Evolutionary conservation across 495 filamentous ascomycete species (phyloP), one percentile per base, ranked within the genome.

Genomic region (Massariosphaeria phaeospora): DNA sequence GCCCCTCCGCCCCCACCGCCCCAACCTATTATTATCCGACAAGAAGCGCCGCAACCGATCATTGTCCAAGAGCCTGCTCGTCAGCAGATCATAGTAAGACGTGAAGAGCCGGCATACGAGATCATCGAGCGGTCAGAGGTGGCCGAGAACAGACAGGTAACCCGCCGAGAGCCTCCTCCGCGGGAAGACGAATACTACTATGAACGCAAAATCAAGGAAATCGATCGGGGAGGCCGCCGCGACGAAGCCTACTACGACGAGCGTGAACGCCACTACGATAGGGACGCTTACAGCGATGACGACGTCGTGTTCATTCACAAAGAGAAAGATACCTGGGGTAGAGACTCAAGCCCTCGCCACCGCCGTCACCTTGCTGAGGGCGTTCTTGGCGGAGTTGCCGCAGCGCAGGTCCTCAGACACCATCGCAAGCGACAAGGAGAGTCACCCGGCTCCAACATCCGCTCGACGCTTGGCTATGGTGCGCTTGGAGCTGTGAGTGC

Each of bases 361-460:
- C 79, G 80, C 62, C 85, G 85, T 27, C 88, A 94, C 67, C 67
- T 95, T n/a, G 88, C 86, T 21, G 89, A 91, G 72, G 90, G 90
- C 30, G 88, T 88, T 21, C 70, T 91, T 29, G 85, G 87, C 40
- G 90, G 88, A 12, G 78, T 85, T 31, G 90, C 85, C 51, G 78
- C 84, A 7, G 84, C 85, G 3, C 88, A 88, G 36, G 65, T 96
- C 2, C 61, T 94, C 1, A 79, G 84, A 26, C 82, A 84, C 50
- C 88, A 84, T 56, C 79, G 82, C 57, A 79, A 76, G 63, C 75
- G 72, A 26, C 68, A 81, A 33, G 82, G 81, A 15, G 73, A 76
- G 20, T 75, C 81, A 43, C 75, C 74, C 0, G 70, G 83, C 30
- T 75, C 84, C 59, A 81, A 83, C 53, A 76, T 83, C n/a, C 77